Evolutionary conservation across 2,329 filamentous ascomycete species (phyloP).

Genomic region (Fusarium clavum): DNA sequence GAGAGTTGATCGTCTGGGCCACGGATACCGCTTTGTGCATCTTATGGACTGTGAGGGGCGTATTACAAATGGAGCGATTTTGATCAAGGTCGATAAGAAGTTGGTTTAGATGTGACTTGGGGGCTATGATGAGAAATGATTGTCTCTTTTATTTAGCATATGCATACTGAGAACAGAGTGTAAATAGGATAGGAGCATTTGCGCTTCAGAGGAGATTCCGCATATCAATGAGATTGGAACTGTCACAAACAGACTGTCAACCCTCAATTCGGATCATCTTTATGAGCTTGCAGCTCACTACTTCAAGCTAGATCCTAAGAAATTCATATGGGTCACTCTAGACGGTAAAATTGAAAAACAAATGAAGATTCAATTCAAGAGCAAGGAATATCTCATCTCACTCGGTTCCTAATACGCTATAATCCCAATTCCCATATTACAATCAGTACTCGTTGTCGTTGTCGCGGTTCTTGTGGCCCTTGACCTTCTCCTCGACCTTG

Average conservation of each 20-base stretch:
- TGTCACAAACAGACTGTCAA: too few species aligned
- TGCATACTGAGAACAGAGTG: not conserved
- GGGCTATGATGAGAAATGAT: constrained; percentile 5
- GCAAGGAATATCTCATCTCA: constrained; percentile 13
- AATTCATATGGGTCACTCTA: not conserved
- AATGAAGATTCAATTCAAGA: constrained; percentile 11
- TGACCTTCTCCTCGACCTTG: constrained; percentile 64
- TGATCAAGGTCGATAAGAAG: constrained; percentile 79
- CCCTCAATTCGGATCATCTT: too few species aligned
- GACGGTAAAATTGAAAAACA: not conserved
- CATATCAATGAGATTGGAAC: not conserved
- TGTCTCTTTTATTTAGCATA: not conserved
- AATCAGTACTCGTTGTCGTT: constrained; percentile 43
- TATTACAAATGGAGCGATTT: constrained; percentile 73
- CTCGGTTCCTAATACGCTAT: constrained; percentile 17
- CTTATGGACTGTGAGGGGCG: constrained; percentile 77
- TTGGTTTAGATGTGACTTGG: constrained; percentile 43
- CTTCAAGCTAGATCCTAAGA: too few species aligned
- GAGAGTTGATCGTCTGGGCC: constrained; percentile 80
- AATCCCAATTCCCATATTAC: not conserved
- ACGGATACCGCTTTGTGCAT: constrained; percentile 82
- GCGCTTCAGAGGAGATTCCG: not conserved
- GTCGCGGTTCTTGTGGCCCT: constrained; percentile 53
- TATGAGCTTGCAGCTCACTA: too few species aligned
- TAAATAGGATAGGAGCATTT: not conserved